Base-by-base conservation (phyloP, 306 rosid genomes). In the Lathyrus tuberosus region DNA sequence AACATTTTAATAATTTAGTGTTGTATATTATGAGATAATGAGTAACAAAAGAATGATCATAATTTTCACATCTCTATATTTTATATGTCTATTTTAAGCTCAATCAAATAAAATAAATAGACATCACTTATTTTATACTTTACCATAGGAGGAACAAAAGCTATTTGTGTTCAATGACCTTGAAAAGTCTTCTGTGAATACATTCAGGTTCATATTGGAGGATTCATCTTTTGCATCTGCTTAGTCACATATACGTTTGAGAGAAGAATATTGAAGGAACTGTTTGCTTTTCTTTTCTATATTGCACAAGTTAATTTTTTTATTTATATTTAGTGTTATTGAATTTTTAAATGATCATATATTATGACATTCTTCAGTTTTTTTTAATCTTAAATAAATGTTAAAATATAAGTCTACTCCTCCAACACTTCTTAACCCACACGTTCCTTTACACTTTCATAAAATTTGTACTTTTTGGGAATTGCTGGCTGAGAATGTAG, bases 161-260 rank as follows among this genome's bases (percentile, higher is more conserved):
- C 65, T 59, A 13, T 16, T 2, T 30, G 40, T 14, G 18, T 40
- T 59, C 26, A 59, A 16, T 48, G 16, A 30, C 61, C 61, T 48
- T 49, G 72, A 49, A 35, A 67, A 58, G 4, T 18, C 20, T 67
- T 67, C 14, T 11, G 12, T 18, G 3, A 67, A 35, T 31, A 24
- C 60, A 31, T 17, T 5, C 0, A 67, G 72, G 61, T 67, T 67
- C 47, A 30, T 11, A 67, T 17, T 26, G 30, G 35, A 67, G 33
- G 47, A 67, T 67, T 59, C 61, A 30, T 46, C 47, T 48, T 67
- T 43, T 10, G 35, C 72, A 33, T 49, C 61, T 67, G 72, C 61
- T 31, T 5, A 46, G 14, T 41, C n/a, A 41, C 46, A 41, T 11
- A 41, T 41, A 41, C n/a, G 8, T 6, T 6, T 33, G 38, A 5